A percentile compares a stretch with the other conserved stretches of the same genome.
Evolutionary conservation across 148 eudicot genomes (phyloP).

Genomic region (Polygonum aviculare): DNA sequence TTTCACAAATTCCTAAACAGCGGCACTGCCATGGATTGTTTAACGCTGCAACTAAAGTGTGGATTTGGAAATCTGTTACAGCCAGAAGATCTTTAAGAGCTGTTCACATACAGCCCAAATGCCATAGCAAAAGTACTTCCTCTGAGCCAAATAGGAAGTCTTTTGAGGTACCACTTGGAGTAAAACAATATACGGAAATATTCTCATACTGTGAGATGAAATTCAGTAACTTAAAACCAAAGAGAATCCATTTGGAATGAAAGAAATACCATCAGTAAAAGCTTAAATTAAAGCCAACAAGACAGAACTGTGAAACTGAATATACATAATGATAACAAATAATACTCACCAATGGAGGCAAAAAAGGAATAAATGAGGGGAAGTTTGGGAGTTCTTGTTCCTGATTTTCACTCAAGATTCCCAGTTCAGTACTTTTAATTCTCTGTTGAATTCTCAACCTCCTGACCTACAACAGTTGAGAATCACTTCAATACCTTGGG

Average conservation of each 20-base stretch:
- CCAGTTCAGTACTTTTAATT: constrained; percentile 65
- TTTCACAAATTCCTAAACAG: not conserved
- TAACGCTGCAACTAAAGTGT: not conserved
- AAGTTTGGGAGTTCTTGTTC: constrained; percentile 83
- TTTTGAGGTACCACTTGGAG: not conserved
- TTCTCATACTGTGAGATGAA: not conserved
- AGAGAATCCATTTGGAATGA: not conserved
- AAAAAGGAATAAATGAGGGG: constrained; percentile 89
- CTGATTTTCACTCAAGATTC: constrained; percentile 56
- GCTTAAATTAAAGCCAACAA: not conserved
- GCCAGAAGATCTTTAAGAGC: not conserved
- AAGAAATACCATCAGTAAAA: not conserved
- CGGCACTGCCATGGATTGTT: not conserved
- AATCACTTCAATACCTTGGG: not conserved
- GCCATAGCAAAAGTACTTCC: not conserved
- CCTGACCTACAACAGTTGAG: constrained; percentile 49
- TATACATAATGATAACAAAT: not conserved
- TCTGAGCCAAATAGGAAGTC: not conserved
- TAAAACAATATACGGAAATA: not conserved
- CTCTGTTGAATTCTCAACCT: constrained; percentile 91
- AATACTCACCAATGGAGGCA: constrained; percentile 80
- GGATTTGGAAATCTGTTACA: not conserved
- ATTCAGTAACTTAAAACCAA: not conserved
- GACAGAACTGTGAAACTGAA: not conserved
- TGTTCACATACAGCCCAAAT: not conserved